Evolutionary conservation across 768 basidiomycete species (phyloP).

Genomic region (Termitomyces eurrhizus): DNA sequence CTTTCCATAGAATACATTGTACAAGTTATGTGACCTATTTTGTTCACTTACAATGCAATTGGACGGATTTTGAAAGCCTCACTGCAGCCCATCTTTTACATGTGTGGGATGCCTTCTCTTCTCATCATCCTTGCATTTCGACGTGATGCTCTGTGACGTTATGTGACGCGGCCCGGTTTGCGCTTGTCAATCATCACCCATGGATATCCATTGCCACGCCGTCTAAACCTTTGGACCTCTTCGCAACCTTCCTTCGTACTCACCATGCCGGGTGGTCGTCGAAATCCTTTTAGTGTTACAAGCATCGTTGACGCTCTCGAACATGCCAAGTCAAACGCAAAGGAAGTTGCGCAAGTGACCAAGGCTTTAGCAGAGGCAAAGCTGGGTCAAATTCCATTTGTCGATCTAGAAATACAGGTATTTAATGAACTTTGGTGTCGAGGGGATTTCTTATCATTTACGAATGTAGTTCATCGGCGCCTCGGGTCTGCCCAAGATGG

Average conservation of each 20-base stretch:
- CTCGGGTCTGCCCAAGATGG: slow-evolving; percentile 64
- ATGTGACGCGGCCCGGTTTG: neutral
- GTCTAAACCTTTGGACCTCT: neutral
- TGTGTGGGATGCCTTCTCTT: no score
- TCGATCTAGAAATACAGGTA: slow-evolving; percentile 58
- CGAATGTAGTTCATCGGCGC: slow-evolving; percentile 65
- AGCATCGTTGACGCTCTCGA: slow-evolving; percentile 29
- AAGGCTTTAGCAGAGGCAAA: slow-evolving; percentile 28
- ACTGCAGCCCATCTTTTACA: no score
- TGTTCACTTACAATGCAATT: no score
- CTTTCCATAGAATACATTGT: no score
- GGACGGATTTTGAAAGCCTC: no score
- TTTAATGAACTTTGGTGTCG: neutral
- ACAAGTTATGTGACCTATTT: no score
- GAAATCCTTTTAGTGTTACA: slow-evolving; percentile 33
- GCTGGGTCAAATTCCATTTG: slow-evolving; percentile 40
- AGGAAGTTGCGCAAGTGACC: slow-evolving; percentile 27
- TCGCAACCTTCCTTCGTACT: no score
- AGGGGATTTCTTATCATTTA: neutral
- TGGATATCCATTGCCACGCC: neutral
- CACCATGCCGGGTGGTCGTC: slow-evolving; percentile 23
- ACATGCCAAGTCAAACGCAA: slow-evolving; percentile 26
- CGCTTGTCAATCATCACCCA: neutral
- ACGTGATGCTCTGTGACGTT: neutral
- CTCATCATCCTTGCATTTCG: no score